Evolutionary conservation across 768 basidiomycete species (phyloP).

Genomic region (Hygrophoropsis aurantiaca): DNA sequence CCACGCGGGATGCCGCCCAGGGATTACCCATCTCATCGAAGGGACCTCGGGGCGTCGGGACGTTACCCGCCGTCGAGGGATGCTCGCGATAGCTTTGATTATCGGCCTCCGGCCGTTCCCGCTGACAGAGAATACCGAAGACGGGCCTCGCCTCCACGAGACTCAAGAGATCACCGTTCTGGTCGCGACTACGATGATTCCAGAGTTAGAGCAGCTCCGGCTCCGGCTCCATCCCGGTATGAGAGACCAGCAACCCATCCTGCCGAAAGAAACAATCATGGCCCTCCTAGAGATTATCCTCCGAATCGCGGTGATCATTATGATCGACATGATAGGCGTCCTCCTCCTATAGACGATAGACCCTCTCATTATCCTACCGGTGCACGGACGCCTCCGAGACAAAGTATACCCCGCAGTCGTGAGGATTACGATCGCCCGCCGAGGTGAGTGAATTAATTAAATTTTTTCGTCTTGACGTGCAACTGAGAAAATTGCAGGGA

Average conservation of each 20-base stretch:
- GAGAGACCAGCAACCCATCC: slow-evolving; percentile 48
- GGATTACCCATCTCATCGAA: slow-evolving; percentile 44
- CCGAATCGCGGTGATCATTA: slow-evolving; percentile 51
- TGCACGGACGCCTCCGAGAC: slow-evolving; percentile 54
- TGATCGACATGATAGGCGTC: slow-evolving; percentile 61
- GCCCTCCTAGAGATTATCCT: slow-evolving; percentile 54
- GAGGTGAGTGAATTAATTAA: slow-evolving; percentile 42
- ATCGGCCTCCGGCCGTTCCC: slow-evolving; percentile 43
- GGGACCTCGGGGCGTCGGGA: slow-evolving; percentile 52
- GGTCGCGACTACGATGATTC: slow-evolving; percentile 73
- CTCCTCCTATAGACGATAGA: slow-evolving; percentile 42
- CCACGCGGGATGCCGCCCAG: slow-evolving; percentile 45
- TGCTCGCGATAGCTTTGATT: slow-evolving; percentile 58
- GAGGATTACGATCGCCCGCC: slow-evolving; percentile 66
- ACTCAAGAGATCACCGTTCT: slow-evolving; percentile 63
- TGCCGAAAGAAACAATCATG: slow-evolving; percentile 44
- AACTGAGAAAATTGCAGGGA: slow-evolving; percentile 6
- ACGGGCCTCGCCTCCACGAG: slow-evolving; percentile 61
- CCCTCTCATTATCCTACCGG: slow-evolving; percentile 43
- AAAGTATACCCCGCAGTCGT: slow-evolving; percentile 48
- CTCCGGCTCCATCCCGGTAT: slow-evolving; percentile 48
- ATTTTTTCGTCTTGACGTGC: background rate
- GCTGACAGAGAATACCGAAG: slow-evolving; percentile 58
- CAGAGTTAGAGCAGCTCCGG: slow-evolving; percentile 51
- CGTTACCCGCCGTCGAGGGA: slow-evolving; percentile 48